Conservation (phyloP, 2,329 filamentous ascomycete species). For the Penicillium digitatum region DNA sequence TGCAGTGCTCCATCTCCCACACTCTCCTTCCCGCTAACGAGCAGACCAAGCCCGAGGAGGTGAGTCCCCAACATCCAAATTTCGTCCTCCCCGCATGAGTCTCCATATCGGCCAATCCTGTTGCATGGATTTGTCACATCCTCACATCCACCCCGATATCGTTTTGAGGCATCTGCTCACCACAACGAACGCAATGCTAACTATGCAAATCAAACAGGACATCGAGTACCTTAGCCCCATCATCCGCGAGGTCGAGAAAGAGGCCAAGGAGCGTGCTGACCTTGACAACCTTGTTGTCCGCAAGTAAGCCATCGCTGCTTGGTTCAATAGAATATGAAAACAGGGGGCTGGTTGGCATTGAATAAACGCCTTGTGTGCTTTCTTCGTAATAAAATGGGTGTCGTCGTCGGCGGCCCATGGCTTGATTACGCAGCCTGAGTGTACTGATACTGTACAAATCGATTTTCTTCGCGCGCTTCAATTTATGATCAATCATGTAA, state of each 20-base stretch:
- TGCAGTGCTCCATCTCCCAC: constrained; percentile 62
- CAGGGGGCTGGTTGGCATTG: constrained; percentile 21
- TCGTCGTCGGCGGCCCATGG: constrained; percentile 23
- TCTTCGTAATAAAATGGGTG: constrained; percentile 25
- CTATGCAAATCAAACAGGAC: constrained; percentile 50
- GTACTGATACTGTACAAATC: constrained; percentile 44
- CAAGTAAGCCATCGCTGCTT: constrained; percentile 35
- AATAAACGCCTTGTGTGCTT: constrained; percentile 21
- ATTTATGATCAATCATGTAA: neutral
- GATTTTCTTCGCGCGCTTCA: constrained; percentile 30
- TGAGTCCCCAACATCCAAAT: constrained; percentile 39
- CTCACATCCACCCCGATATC: constrained; percentile 19
- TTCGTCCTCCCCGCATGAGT: constrained; percentile 27
- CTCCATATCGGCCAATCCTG: constrained; percentile 33
- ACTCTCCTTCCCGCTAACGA: constrained; percentile 61
- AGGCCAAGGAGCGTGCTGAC: constrained; percentile 64
- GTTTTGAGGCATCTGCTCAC: neutral
- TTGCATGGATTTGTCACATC: constrained; percentile 36
- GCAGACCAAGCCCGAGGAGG: constrained; percentile 65
- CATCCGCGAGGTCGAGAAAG: constrained; percentile 65
- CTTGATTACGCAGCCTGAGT: constrained; percentile 27
- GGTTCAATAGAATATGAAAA: constrained; percentile 23
- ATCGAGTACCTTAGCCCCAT: constrained; percentile 62
- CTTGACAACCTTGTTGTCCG: constrained; percentile 63
- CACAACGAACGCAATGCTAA: constrained; percentile 15